Evolutionary conservation across 345 rosid genomes (phyloP).

Genomic region (Cochlearia excelsa): DNA sequence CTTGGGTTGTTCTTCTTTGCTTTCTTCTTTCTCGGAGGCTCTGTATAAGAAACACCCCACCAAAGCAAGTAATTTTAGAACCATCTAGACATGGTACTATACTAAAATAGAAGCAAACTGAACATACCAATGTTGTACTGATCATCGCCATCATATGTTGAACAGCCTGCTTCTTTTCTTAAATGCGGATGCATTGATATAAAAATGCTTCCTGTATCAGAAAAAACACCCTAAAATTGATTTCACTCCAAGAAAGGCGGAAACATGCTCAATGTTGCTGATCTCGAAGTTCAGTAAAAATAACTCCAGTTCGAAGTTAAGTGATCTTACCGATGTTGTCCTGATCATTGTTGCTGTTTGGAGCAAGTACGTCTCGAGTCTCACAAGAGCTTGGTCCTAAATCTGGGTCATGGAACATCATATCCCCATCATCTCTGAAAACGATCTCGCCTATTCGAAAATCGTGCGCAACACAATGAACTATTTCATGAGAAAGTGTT

Average conservation of each 20-base stretch:
- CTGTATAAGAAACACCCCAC: constrained; percentile 19
- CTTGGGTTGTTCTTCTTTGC: constrained; percentile 18
- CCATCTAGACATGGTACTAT: constrained; percentile 3
- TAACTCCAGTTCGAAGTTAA: constrained; percentile 14
- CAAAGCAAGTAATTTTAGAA: constrained; percentile 15
- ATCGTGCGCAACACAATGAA: constrained; percentile 6
- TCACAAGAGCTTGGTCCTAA: constrained; percentile 13
- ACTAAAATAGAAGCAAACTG: constrained; percentile 11
- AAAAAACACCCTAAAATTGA: neutral
- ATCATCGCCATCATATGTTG: constrained; percentile 13
- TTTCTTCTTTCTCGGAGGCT: constrained; percentile 25
- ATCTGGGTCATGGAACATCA: constrained; percentile 17
- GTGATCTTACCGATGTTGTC: constrained; percentile 18
- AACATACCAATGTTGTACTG: constrained; percentile 16
- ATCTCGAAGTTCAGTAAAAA: neutral
- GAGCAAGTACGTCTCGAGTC: constrained; percentile 5
- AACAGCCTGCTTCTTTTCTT: constrained; percentile 18
- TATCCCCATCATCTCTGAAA: constrained; percentile 12
- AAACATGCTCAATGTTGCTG: neutral
- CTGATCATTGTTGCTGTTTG: constrained; percentile 20
- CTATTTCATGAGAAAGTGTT: constrained; percentile 2
- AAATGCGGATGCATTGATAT: neutral
- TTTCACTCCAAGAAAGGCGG: neutral
- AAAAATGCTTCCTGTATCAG: constrained; percentile 16
- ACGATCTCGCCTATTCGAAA: constrained; percentile 4